Evolutionary conservation across 305 asterid species (phyloP).

Genomic region (Fraxinus paxiana): DNA sequence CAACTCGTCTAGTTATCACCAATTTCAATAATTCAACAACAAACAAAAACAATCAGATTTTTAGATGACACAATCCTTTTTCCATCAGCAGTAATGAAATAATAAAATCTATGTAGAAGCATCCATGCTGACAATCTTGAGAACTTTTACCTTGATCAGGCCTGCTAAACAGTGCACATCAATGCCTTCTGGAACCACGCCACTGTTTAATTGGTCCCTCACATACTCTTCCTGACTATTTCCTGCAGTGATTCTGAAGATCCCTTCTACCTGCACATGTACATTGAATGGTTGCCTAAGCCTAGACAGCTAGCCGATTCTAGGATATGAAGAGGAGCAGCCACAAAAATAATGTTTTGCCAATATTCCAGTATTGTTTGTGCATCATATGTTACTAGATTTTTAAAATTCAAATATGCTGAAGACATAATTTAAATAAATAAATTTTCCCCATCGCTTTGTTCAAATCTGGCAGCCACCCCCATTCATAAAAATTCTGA

Average conservation of each 20-base stretch:
- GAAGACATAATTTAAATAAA: background rate
- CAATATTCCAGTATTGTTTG: background rate
- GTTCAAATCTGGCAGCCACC: background rate
- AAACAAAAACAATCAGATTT: background rate
- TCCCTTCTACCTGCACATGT: slow-evolving; percentile 84
- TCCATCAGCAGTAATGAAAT: background rate
- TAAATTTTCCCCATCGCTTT: background rate
- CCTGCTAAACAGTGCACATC: slow-evolving; percentile 97
- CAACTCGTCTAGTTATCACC: background rate
- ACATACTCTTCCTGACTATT: slow-evolving; percentile 92
- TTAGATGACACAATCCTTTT: background rate
- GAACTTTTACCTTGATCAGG: slow-evolving; percentile 64
- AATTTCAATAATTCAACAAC: background rate
- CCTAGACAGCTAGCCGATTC: background rate
- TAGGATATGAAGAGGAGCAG: background rate
- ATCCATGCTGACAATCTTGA: background rate
- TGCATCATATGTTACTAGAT: background rate
- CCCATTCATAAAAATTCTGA: background rate
- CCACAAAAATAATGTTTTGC: slow-evolving; percentile 3
- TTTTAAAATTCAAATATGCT: background rate
- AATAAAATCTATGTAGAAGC: slow-evolving; percentile 6
- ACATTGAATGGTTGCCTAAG: slow-evolving; percentile 18
- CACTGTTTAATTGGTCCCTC: slow-evolving; percentile 77
- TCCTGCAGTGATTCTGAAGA: slow-evolving; percentile 93
- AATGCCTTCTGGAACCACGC: slow-evolving; percentile 73